These are phyloP conservation scores for Tulasnella sp. DNA, from an alignment of 768 basidiomycete genomes.

Conservation along the genomic window DNA sequence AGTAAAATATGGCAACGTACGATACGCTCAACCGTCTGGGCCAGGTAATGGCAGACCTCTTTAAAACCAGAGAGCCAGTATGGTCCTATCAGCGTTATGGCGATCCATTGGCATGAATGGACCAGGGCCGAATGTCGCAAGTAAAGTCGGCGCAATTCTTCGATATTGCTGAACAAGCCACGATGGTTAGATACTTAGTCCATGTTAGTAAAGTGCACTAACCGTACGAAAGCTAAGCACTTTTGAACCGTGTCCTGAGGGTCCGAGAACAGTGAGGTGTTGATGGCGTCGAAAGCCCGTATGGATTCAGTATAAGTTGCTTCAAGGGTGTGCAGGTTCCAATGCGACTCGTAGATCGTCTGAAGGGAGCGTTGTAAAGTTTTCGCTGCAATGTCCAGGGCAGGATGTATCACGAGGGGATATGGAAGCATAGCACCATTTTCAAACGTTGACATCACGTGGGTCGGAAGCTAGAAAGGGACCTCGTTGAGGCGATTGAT, in stretches of 20 bases:
- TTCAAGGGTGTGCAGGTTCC: neutral
- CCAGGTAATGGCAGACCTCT: neutral
- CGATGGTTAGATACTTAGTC: neutral
- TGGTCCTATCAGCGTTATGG: constrained; percentile 1
- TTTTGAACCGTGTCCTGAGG: neutral
- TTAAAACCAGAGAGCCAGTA: neutral
- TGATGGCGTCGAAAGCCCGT: neutral
- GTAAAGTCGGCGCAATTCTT: neutral
- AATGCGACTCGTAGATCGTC: neutral
- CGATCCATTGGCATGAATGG: neutral
- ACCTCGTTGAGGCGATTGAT: neutral
- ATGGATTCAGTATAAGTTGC: neutral
- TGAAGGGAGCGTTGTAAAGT: neutral
- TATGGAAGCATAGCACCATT: neutral
- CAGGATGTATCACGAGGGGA: neutral
- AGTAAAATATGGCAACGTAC: neutral
- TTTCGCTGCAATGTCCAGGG: neutral
- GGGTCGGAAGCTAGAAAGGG: neutral
- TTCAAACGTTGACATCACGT: neutral
- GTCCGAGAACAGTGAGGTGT: neutral
- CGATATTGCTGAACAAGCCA: neutral
- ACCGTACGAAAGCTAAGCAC: neutral
- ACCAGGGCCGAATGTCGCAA: neutral
- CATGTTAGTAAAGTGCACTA: neutral
- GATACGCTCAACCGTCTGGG: neutral